Percentiles rank a stretch among this genome's conserved stretches.
Evolutionary conservation across 2,329 filamentous ascomycete genomes (phyloP).

Genomic region (Claviceps quebecensis): DNA sequence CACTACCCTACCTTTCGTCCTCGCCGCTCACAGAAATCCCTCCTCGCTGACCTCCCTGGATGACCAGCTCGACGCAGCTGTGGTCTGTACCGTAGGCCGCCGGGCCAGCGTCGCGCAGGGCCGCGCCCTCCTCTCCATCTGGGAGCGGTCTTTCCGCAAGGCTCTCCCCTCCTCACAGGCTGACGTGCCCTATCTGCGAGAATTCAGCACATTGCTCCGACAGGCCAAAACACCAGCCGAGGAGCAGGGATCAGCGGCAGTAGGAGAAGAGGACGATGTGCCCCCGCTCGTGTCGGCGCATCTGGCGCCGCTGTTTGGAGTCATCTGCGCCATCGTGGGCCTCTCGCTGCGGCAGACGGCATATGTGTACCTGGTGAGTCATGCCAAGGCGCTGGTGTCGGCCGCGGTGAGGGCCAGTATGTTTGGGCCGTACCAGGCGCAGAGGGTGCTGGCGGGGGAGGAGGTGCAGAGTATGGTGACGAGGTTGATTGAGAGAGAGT

Average conservation of each 20-base stretch:
- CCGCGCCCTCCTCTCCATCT: constrained; percentile 58
- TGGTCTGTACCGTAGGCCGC: constrained; percentile 65
- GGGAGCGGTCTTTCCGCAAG: constrained; percentile 53
- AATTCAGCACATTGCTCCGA: constrained; percentile 24
- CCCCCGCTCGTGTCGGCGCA: constrained; percentile 39
- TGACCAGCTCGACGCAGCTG: constrained; percentile 62
- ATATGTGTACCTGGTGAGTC: constrained; percentile 63
- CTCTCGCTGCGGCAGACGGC: constrained; percentile 49
- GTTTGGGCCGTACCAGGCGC: constrained; percentile 69
- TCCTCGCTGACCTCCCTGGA: constrained; percentile 42
- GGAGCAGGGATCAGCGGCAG: constrained; percentile 5
- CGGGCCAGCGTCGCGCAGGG: constrained; percentile 65
- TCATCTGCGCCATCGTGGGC: constrained; percentile 46
- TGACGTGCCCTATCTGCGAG: constrained; percentile 17
- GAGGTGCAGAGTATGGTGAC: constrained; percentile 44
- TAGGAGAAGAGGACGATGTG: constrained; percentile 20
- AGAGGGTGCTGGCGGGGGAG: constrained; percentile 52
- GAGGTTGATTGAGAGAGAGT: constrained; percentile 44
- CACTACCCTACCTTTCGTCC: constrained; percentile 60
- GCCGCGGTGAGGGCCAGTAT: constrained; percentile 65
- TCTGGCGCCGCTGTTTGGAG: constrained; percentile 57
- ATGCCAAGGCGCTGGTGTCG: constrained; percentile 62
- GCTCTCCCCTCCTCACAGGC: constrained; percentile 16
- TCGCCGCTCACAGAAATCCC: constrained; percentile 49
- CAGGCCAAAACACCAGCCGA: neutral